Conservation (phyloP, 352 stramenopile genomes). For the Peronospora farinosa region DNA sequence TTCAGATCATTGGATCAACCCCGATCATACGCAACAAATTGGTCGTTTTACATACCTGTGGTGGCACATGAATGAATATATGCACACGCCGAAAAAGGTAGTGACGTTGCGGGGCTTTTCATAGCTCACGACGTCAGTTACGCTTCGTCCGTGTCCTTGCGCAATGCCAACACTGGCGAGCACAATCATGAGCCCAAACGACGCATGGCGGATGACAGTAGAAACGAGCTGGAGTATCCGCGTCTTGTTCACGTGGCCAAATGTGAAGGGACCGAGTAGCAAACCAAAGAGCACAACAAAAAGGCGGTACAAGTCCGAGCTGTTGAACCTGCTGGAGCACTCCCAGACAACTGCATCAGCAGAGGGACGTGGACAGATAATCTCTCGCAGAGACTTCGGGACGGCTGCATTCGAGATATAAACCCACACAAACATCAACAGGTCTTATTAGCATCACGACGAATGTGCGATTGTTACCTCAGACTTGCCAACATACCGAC, state of each 20-base stretch:
- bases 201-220: constrained; percentile 76
- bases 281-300: constrained; percentile 73
- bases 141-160: constrained; percentile 49
- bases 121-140: constrained; percentile 64
- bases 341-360: constrained; percentile 47
- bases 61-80: constrained; percentile 90
- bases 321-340: constrained; percentile 64
- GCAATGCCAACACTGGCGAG: constrained; percentile 64
- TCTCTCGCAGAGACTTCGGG: constrained; percentile 81
- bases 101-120: constrained; percentile 65
- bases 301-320: constrained; percentile 75
- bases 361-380: constrained; percentile 66
- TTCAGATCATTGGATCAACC: constrained; percentile 1
- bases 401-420: constrained; percentile 44
- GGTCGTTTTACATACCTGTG: constrained; percentile 47
- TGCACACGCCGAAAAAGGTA: constrained; percentile 83
- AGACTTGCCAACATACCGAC: constrained; percentile 48
- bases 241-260: constrained; percentile 84
- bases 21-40: neutral
- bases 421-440: neutral
- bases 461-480: neutral
- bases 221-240: constrained; percentile 66
- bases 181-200: constrained; percentile 81
- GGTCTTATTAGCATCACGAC: constrained; percentile 1
- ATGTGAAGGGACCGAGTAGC: constrained; percentile 68